Base-by-base conservation (phyloP, 768 basidiomycete species). In the Brasilioporus rufonigricans region DNA sequence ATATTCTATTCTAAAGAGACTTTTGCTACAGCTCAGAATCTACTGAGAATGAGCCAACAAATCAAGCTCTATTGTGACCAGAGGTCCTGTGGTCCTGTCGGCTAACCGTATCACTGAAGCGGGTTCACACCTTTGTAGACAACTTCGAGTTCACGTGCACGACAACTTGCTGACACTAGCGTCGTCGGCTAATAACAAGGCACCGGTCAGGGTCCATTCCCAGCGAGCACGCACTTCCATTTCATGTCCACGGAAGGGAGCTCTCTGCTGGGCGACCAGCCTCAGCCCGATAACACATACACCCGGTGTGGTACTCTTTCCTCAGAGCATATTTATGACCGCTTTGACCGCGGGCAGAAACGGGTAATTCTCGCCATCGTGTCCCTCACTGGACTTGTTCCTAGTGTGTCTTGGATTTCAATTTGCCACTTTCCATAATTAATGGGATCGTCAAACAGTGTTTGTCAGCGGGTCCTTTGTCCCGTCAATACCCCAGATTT, bases 401-500 rank as follows among this genome's bases (percentile, higher is more conserved):
- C 85, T 26, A 74, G 89, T 90, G 61, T 45, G 80, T 57, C 3
- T 46, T 44, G 5, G 29, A 31, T 49, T 33, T 46, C 14, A 11
- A 19, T 48, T 36, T 44, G 2, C n/a, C n/a, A 24, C 27, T 40
- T 33, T 32, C 48, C 13, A 9, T 33, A 26, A 40, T 38, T 29
- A 38, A n/a, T 58, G n/a, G 26, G 26, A 49, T 19, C 29, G 9
- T 48, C 23, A 10, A 38, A 0, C 50, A 91, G 89, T 86, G 32
- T 84, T 92, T 56, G 82, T 87, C 0, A 73, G 82, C 9, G 84
- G 81, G 0, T 81, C 81, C 2, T 91, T 91, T 64, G 77, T 89
- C 4, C 89, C 89, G 0, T 83, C 84, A 0, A 86, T 92, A 52
- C 87, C 89, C 0, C 79, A 87, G 47, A 84, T 93, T 43, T 82